Evolutionary conservation across 208 protist genomes (phyloP).

Genomic region (Angomonas ambiguus): DNA sequence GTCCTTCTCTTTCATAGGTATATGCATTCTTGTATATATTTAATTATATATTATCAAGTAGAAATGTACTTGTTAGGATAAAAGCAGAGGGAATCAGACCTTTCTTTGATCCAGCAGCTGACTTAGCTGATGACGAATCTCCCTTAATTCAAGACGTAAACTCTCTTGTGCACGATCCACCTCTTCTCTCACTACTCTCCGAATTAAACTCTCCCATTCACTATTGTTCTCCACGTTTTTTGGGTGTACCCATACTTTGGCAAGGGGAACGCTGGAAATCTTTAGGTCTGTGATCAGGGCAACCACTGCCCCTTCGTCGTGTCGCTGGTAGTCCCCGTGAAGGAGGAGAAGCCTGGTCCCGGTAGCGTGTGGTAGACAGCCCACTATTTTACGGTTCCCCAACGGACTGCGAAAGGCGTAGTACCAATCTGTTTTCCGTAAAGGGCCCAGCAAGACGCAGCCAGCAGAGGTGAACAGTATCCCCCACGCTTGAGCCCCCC

Average conservation of each 20-base stretch:
- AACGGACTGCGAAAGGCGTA: background rate
- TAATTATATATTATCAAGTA: background rate
- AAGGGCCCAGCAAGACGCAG: background rate
- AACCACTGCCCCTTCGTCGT: background rate
- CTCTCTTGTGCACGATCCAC: conserved; percentile 7
- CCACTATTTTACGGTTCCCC: background rate
- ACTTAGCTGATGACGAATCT: conserved; percentile 18
- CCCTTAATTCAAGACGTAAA: conserved; percentile 18
- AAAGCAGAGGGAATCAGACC: background rate
- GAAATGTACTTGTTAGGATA: conserved; percentile 8
- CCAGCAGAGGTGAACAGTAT: background rate
- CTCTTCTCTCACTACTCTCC: conserved; percentile 20
- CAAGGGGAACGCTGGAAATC: background rate
- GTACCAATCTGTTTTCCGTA: background rate
- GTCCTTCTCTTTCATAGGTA: background rate
- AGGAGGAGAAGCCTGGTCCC: background rate
- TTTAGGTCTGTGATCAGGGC: background rate
- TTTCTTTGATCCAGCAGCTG: background rate
- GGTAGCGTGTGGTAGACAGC: background rate
- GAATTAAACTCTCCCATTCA: conserved; percentile 11
- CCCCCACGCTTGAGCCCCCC: background rate
- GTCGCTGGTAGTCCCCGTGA: background rate
- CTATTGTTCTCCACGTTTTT: background rate
- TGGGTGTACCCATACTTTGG: background rate
- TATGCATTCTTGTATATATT: conserved; percentile 1